Base-by-base conservation (phyloP, 495 filamentous ascomycete genomes). In the Aspergillus panamensis region DNA sequence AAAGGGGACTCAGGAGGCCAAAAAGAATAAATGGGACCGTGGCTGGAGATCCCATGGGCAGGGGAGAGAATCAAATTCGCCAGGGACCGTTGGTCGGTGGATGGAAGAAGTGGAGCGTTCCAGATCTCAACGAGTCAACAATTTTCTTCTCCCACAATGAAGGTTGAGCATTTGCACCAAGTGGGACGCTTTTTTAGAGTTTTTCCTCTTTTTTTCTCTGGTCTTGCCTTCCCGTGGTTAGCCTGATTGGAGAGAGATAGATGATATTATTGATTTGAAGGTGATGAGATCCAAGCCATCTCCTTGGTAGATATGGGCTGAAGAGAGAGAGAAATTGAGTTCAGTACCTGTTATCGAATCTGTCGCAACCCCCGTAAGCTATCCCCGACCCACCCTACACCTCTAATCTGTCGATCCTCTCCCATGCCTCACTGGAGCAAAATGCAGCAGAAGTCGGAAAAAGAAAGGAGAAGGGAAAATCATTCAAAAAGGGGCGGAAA, bases 51-150 rank as follows among this genome's bases (percentile, higher is more conserved):
- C 42, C 42, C 16, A 21, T 19, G 42, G 42, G 19, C 8, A 19
- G 42, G 19, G 17, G 9, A 21, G 8, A 44, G 9, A 21, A 45
- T 19, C 42, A 20, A 45, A 19, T 45, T 45, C 16, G 42, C n/a
- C 17, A 45, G 42, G n/a, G 17, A 45, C 42, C 42, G 42, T 45
- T 45, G 17, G 42, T 45, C 9, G 8, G 42, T 6, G 19, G 19
- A 17, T 17, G 42, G 42, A 45, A 21, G 19, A 16, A 45, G 42
- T 45, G 42, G 42, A 45, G 42, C 7, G n/a, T 20, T 45, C 42
- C 42, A 45, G 17, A 45, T 9, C 42, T 45, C 42, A 45, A 45
- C 42, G 9, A 45, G 42, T 45, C 42, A 45, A 45, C 42, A 45
- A n/a, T 45, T 45, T 45, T 20, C 16, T 20, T 40, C 16, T 40